Percentiles rank a stretch among this genome's conserved stretches.
Conservation (phyloP, 78 protist genomes). For the Polysphondylium violaceum region DNA sequence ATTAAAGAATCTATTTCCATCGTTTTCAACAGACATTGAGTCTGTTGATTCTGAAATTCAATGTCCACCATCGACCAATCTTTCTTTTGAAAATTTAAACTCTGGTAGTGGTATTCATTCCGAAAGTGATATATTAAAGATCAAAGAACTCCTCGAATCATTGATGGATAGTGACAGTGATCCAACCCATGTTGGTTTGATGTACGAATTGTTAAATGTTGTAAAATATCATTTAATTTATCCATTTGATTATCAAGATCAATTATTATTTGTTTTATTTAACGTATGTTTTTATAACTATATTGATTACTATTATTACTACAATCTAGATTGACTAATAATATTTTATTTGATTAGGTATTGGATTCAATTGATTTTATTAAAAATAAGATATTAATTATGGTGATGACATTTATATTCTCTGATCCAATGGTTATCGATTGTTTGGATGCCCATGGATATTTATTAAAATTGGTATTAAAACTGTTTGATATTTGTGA, state of each 20-base stretch:
- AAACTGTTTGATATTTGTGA: slow-evolving; percentile 21
- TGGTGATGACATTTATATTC: not conserved
- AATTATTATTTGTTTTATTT: slow-evolving; percentile 27
- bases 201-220: not conserved
- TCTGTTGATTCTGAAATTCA: slow-evolving; percentile 7
- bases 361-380: slow-evolving; percentile 24
- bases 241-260: slow-evolving; percentile 58
- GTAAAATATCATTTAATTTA: slow-evolving; percentile 1
- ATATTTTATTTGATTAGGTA: not conserved
- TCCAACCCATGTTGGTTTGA: not conserved
- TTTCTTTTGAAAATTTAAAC: slow-evolving; percentile 20
- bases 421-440: slow-evolving; percentile 59
- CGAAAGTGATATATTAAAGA: not conserved
- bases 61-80: not conserved
- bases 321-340: not conserved
- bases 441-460: slow-evolving; percentile 64
- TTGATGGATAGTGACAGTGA: slow-evolving; percentile 7
- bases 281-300: not conserved
- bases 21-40: slow-evolving; percentile 8
- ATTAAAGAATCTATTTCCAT: not conserved
- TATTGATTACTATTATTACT: not conserved
- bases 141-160: slow-evolving; percentile 26
- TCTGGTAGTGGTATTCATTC: not conserved
- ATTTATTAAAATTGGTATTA: slow-evolving; percentile 12
- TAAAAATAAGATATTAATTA: slow-evolving; percentile 11